Base-by-base conservation (phyloP, 768 basidiomycete genomes). In the Boletales sp. region DNA sequence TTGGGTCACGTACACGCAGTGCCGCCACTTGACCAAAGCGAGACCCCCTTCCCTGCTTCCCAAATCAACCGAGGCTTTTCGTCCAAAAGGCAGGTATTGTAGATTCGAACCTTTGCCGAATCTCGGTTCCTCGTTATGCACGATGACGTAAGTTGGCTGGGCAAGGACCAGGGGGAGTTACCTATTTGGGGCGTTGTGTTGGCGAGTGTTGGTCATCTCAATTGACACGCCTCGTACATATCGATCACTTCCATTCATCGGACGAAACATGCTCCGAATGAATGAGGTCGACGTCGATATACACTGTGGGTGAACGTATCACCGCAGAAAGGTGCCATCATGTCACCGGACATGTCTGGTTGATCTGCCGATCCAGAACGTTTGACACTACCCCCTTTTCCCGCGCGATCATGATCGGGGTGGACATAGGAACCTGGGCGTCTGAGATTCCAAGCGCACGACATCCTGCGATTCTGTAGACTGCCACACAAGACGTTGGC, bases 101-200 rank as follows among this genome's bases (percentile, higher is more conserved):
- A 34, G 38, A 12, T 34, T 10, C 11, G 14, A 34, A 41, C 17
- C 30, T 39, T 39, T 27, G 13, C n/a, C 31, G 48, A 42, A 43
- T 44, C 46, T 40, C 35, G 40, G 15, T 21, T 21, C 21, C 21
- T 21, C 21, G 37, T 13, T 43, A 45, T 42, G 19, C 45, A 19
- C 11, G 12, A 45, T 60, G 27, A 63, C 61, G 54, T 63, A 56
- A 63, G 43, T n/a, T n/a, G n/a, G n/a, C n/a, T n/a, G n/a, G n/a
- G n/a, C n/a, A n/a, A n/a, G 10, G 27, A 14, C 9, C 32, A 4
- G 32, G 5, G 11, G 32, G 14, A 34, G 14, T 21, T 34, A 9
- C 14, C 10, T 34, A 2, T 34, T 34, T 21, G 21, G 21, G 21
- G 21, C 21, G 21, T 21, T 21, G 21, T 21, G 21, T 21, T 21